A percentile compares a stretch with the other conserved stretches of the same genome.
phyloP scores from a whole-genome alignment of 495 filamentous ascomycete genomes.

The Xylaria longipes region DNA sequence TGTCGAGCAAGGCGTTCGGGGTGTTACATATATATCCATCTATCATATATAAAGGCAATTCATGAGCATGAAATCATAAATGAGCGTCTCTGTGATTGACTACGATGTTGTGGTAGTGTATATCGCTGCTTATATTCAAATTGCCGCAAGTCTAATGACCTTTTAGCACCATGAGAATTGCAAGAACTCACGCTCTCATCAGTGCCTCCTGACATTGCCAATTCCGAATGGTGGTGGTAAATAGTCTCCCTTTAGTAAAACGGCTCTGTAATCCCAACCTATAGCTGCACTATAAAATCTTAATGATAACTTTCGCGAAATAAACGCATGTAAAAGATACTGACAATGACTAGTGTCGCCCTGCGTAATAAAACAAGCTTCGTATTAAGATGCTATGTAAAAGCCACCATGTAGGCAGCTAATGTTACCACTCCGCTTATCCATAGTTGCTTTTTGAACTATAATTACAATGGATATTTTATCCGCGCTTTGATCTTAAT shows the following conservation, averaged over 20 bases:
- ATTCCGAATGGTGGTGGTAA: neutral
- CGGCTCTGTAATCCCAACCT: no score
- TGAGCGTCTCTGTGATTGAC: neutral
- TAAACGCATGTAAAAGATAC: no score
- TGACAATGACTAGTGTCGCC: neutral
- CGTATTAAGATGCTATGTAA: neutral
- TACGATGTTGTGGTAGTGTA: neutral
- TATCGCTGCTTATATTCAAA: neutral
- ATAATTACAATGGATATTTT: neutral
- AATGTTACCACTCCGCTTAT: neutral
- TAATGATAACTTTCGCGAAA: neutral
- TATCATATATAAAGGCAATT: neutral
- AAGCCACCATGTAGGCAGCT: neutral
- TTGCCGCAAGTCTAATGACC: neutral
- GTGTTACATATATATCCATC: neutral
- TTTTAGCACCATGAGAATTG: neutral
- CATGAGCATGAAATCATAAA: neutral
- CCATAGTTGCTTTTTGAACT: no score
- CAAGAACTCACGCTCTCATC: no score
- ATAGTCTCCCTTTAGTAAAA: no score
- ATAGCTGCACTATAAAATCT: neutral
- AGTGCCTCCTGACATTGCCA: neutral
- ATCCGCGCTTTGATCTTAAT: neutral
- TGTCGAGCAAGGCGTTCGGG: slow-evolving; percentile 14
- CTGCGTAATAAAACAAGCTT: neutral